Evolutionary conservation across 495 filamentous ascomycete species (phyloP).

Genomic region (Hypoxylon trugodes): DNA sequence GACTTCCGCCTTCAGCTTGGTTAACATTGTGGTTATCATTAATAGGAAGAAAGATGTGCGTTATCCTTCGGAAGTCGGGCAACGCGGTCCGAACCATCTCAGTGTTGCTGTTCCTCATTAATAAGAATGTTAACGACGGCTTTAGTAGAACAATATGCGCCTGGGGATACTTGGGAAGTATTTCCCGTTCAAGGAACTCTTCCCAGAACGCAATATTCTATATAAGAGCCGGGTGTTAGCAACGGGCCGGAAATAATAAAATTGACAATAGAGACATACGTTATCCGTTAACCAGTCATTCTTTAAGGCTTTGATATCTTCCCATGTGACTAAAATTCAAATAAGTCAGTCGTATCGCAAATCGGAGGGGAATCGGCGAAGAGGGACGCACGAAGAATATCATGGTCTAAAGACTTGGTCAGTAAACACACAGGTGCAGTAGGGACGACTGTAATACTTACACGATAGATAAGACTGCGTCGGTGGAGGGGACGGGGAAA

Average conservation of each 20-base stretch:
- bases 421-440: constrained; percentile 5
- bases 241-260: constrained; percentile 19
- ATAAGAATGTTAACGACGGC: constrained; percentile 91
- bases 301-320: constrained; percentile 87
- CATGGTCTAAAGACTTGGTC: constrained; percentile 46
- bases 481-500: constrained; percentile 46
- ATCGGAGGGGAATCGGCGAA: not conserved
- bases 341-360: constrained; percentile 24
- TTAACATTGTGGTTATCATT: constrained; percentile 84
- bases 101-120: constrained; percentile 83
- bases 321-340: constrained; percentile 54
- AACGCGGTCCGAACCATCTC: constrained; percentile 76
- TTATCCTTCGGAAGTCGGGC: constrained; percentile 79
- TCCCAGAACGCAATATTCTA: constrained; percentile 97
- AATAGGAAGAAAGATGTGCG: constrained; percentile 96
- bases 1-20: constrained; percentile 84
- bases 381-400: constrained; percentile 52
- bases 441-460: constrained; percentile 32
- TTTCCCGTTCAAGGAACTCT: constrained; percentile 93
- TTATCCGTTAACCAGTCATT: constrained; percentile 99
- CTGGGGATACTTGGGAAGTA: constrained; percentile 74
- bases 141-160: constrained; percentile 91
- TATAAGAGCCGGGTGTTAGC: constrained; percentile 21
- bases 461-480: constrained; percentile 54
- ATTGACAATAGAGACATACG: constrained; percentile 59